Evolutionary conservation across 2,329 filamentous ascomycete genomes (phyloP).

Genomic region (Fusarium sp.): DNA sequence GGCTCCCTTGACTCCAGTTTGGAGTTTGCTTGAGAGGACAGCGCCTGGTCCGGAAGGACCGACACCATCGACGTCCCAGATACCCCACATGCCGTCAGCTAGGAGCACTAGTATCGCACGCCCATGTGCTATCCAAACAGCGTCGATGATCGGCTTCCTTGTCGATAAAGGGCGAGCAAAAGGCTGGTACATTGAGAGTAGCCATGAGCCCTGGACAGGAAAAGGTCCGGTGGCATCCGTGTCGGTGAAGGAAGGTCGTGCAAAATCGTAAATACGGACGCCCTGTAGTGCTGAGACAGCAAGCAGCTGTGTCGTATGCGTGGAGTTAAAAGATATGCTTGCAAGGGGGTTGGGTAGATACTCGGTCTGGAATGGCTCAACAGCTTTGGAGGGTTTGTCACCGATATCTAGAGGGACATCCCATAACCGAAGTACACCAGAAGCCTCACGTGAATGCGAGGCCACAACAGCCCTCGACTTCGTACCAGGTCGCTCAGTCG

Average conservation of each 20-base stretch:
- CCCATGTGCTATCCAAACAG: slow-evolving; percentile 70
- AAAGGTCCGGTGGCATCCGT: slow-evolving; percentile 63
- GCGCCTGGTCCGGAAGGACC: slow-evolving; percentile 58
- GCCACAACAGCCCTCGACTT: slow-evolving; percentile 65
- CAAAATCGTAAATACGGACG: slow-evolving; percentile 72
- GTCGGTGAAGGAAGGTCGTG: slow-evolving; percentile 62
- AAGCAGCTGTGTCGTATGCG: slow-evolving; percentile 67
- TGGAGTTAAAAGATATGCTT: slow-evolving; percentile 70
- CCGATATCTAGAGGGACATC: slow-evolving; percentile 62
- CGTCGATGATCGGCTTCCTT: slow-evolving; percentile 71
- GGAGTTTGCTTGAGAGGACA: slow-evolving; percentile 61
- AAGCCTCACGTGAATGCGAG: slow-evolving; percentile 68
- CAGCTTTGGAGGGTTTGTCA: slow-evolving; percentile 43
- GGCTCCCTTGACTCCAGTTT: slow-evolving; percentile 65
- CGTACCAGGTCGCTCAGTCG: slow-evolving; percentile 52
- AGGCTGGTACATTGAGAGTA: slow-evolving; percentile 70
- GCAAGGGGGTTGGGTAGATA: slow-evolving; percentile 66
- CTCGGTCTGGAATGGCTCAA: slow-evolving; percentile 69
- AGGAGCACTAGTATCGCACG: slow-evolving; percentile 68
- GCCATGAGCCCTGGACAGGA: slow-evolving; percentile 71
- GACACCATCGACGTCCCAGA: slow-evolving; percentile 73
- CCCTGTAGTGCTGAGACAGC: slow-evolving; percentile 66
- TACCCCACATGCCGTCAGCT: slow-evolving; percentile 73
- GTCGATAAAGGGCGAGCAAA: slow-evolving; percentile 61
- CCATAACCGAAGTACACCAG: slow-evolving; percentile 68